A percentile compares a stretch with the other conserved stretches of the same genome.
Conservation (phyloP, 768 basidiomycete genomes). For the Termitomyces sp. region DNA sequence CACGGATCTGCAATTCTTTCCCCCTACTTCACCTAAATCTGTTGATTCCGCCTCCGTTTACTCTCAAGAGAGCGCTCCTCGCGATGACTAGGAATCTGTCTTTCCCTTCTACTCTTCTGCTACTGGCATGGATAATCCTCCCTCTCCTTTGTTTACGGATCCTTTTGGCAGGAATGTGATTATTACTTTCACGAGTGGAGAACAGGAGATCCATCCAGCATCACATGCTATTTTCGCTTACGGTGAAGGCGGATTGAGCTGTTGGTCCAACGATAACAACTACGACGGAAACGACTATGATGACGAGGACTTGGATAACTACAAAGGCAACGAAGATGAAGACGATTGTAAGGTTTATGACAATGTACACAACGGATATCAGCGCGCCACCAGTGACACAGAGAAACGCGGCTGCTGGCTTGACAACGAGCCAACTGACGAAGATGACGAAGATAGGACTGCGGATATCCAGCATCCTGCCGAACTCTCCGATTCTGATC, state of each 20-base stretch:
- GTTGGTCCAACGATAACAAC: neutral
- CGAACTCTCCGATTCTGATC: neutral
- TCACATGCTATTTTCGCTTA: neutral
- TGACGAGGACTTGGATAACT: neutral
- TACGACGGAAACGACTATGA: neutral
- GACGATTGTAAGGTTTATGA: neutral
- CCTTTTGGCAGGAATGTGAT: neutral
- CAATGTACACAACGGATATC: neutral
- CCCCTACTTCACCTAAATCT: neutral
- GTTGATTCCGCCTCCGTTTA: conserved; percentile 2
- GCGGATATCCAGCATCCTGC: neutral
- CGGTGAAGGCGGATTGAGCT: neutral
- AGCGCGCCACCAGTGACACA: too few relatives aligned
- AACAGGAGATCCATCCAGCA: neutral
- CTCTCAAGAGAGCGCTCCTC: conserved; percentile 5
- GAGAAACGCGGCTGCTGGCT: neutral
- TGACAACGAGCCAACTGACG: neutral
- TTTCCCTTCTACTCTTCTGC: neutral
- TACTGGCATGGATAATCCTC: neutral
- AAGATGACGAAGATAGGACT: neutral
- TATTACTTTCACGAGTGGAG: neutral
- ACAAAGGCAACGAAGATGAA: neutral
- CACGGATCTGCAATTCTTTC: neutral
- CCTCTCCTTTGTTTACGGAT: conserved; percentile 2
- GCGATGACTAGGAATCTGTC: neutral